Evolutionary conservation across 2,329 filamentous ascomycete species (phyloP), one percentile per base, ranked within the genome.

Genomic region (Harringtonia aguacate): DNA sequence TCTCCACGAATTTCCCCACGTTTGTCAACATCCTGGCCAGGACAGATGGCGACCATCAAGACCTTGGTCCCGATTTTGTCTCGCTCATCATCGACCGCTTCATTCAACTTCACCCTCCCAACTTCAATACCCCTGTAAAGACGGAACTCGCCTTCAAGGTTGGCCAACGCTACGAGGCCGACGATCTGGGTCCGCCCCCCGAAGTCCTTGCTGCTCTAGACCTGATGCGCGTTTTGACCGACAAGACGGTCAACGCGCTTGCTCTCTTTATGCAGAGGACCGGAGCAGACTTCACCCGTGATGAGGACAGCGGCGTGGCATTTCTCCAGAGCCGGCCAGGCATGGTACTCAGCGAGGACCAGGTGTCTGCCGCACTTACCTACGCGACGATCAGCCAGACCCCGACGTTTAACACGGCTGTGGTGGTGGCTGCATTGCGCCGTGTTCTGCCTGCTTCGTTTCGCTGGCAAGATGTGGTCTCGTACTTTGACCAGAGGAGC

Each of bases 71-170:
- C 27, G 66, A 76, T 35, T 87, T 92, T 58, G 73, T 95, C 48
- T 84, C 85, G 39, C 69, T 81, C 47, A 81, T 94, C 46, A 71
- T 95, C 61, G 86, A 95, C 61, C 84, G 86, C 53, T 84, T 94
- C 54, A 80, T 94, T 44, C 81, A 92, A 61, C 81, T 89, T 54
- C 87, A 89, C 41, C 87, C 88, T 27, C 85, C 84, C 22, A 87
- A 83, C 60, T 94, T 94, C 67, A 86, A 84, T 55, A 79, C 87
- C 44, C 73, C 81, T 43, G 81, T 77, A 46, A 79, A 84, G 56
- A 71, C 81, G 50, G 84, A 88, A 56, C 72, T 85, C 14, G 72
- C 74, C 46, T 72, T 77, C 57, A 83, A 80, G 50, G 72, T 81
- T 46, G 73, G 73, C 54, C 71, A 82, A 45, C 77, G 86, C 53